phyloP scores from a whole-genome alignment of 768 basidiomycete genomes.

The Gautieria morchelliformis region DNA sequence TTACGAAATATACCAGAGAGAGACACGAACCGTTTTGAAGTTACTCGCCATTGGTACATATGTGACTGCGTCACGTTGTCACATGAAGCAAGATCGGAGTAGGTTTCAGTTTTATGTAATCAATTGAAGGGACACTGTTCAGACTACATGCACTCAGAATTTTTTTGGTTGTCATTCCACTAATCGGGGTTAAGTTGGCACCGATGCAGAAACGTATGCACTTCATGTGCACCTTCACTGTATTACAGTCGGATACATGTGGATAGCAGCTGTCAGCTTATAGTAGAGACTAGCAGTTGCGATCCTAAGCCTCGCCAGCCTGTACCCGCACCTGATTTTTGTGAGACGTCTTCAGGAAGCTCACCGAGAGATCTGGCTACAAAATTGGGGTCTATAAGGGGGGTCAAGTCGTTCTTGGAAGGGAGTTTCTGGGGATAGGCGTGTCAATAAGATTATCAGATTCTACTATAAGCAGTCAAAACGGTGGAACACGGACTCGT shows the following conservation, averaged over 20 bases:
- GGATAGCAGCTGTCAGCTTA: background rate
- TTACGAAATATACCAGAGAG: background rate
- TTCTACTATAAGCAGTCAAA: background rate
- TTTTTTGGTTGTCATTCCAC: too few relatives aligned
- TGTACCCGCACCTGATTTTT: conserved; percentile 58
- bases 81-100: background rate
- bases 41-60: conserved; percentile 6
- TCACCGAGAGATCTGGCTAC: conserved; percentile 64
- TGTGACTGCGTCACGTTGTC: background rate
- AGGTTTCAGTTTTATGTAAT: too few relatives aligned
- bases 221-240: too few relatives aligned
- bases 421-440: conserved; percentile 45
- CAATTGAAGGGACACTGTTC: too few relatives aligned
- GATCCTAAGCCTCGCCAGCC: conserved; percentile 79
- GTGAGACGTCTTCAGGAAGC: conserved; percentile 47
- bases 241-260: background rate
- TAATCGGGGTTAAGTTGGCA: too few relatives aligned
- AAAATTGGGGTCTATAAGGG: conserved; percentile 79
- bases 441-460: background rate
- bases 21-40: background rate
- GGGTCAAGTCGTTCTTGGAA: conserved; percentile 70
- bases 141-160: too few relatives aligned
- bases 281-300: conserved; percentile 31
- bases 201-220: too few relatives aligned
- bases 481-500: conserved; percentile 35